Evolutionary conservation across 352 stramenopile genomes (phyloP).

Genomic region (Phytophthora ramorum): DNA sequence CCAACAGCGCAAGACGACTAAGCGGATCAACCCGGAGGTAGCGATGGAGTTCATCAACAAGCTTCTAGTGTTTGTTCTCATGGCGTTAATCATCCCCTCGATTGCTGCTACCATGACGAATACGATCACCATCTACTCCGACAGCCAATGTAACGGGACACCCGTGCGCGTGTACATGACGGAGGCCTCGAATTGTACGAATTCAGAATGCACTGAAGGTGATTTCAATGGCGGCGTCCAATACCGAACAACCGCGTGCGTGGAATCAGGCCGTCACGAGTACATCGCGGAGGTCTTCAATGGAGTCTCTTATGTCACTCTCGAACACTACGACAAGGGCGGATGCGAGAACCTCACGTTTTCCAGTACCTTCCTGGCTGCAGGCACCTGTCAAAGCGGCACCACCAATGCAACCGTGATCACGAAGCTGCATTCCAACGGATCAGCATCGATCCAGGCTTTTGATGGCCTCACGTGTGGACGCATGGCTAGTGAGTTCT

Average conservation of each 20-base stretch:
- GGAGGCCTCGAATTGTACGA: slow-evolving; percentile 10
- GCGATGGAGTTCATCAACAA: not conserved
- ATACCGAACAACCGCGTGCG: slow-evolving; percentile 11
- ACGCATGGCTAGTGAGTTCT: slow-evolving; percentile 1
- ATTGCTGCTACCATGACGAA: slow-evolving; percentile 8
- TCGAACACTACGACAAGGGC: slow-evolving; percentile 7
- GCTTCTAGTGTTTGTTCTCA: not conserved
- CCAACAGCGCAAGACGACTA: not conserved
- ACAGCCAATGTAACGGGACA: slow-evolving; percentile 24
- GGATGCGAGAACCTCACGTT: slow-evolving; percentile 15
- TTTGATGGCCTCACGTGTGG: slow-evolving; percentile 22
- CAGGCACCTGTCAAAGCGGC: slow-evolving; percentile 25
- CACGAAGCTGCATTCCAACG: slow-evolving; percentile 27
- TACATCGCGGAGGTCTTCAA: slow-evolving; percentile 28
- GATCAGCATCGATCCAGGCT: slow-evolving; percentile 18
- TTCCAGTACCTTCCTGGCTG: slow-evolving; percentile 22
- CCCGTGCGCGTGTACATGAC: slow-evolving; percentile 26
- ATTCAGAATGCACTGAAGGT: slow-evolving; percentile 7
- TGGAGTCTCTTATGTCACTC: slow-evolving; percentile 23
- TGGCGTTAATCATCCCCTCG: not conserved
- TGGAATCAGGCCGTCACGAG: slow-evolving; percentile 18
- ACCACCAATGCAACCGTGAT: slow-evolving; percentile 24
- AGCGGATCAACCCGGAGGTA: not conserved
- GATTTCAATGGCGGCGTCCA: slow-evolving; percentile 23
- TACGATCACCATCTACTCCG: slow-evolving; percentile 20